Evolutionary conservation across 768 basidiomycete genomes (phyloP).

Genomic region (Amylocystis lapponica): DNA sequence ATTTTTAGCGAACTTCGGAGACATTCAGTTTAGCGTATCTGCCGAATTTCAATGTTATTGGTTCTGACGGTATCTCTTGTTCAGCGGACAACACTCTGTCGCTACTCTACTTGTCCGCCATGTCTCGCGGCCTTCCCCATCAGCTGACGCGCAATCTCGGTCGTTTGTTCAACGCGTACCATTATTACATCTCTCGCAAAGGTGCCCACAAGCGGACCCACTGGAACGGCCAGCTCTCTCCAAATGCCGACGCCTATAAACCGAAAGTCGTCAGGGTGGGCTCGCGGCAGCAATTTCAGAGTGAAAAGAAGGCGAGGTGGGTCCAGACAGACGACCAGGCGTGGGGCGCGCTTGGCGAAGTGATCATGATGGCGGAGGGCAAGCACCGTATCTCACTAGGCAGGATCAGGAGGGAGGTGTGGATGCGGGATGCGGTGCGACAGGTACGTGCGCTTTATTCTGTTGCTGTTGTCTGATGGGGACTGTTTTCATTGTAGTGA

Average conservation of each 20-base stretch:
- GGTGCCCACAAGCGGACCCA: conserved; percentile 9
- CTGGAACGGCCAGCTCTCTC: conserved; percentile 11
- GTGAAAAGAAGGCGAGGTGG: conserved; percentile 15
- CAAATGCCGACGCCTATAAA: conserved; percentile 6
- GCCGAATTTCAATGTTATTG: too few species aligned
- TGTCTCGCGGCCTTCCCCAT: conserved; percentile 58
- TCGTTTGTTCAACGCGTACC: conserved; percentile 34
- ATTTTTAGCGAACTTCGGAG: too few species aligned
- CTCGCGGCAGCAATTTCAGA: conserved; percentile 8
- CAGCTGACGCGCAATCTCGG: conserved; percentile 49
- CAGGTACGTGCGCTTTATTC: too few species aligned
- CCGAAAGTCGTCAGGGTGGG: not conserved
- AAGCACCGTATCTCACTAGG: conserved; percentile 46
- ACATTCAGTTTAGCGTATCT: too few species aligned
- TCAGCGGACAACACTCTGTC: conserved; percentile 66
- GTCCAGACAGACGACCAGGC: conserved; percentile 31
- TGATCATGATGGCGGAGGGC: conserved; percentile 55
- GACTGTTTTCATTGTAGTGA: too few species aligned
- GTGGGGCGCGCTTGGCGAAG: conserved; percentile 46
- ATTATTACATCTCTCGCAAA: too few species aligned
- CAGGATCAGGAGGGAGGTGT: conserved; percentile 28
- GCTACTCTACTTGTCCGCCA: conserved; percentile 55
- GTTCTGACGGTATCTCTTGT: too few species aligned
- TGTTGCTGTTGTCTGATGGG: too few species aligned
- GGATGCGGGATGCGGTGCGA: too few species aligned